phyloP scores from a whole-genome alignment of 140 eudicot genomes.

The Artemisia princeps region DNA sequence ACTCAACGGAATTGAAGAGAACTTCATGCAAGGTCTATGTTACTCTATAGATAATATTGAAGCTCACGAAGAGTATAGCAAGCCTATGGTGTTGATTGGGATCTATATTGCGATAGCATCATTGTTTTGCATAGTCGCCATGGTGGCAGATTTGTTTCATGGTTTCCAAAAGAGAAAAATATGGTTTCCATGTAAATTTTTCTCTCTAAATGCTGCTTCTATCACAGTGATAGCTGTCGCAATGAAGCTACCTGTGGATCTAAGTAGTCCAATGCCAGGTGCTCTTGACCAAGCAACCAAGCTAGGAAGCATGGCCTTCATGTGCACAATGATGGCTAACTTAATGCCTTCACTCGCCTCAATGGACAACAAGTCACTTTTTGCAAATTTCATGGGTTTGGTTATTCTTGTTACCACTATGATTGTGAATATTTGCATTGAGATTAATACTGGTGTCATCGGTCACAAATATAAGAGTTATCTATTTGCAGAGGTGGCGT shows the following conservation, averaged over 20 bases:
- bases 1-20: neutral
- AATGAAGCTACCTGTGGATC: slow-evolving; percentile 29
- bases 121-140: slow-evolving; percentile 4
- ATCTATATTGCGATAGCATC: slow-evolving; percentile 33
- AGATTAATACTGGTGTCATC: slow-evolving; percentile 9
- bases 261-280: slow-evolving; percentile 25
- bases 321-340: slow-evolving; percentile 33
- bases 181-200: slow-evolving; percentile 38
- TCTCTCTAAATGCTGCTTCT: slow-evolving; percentile 27
- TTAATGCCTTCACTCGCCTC: slow-evolving; percentile 31
- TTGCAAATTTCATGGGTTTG: slow-evolving; percentile 33
- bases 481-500: neutral
- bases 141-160: slow-evolving; percentile 2
- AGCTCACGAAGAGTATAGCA: neutral
- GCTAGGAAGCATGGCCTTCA: slow-evolving; percentile 29
- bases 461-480: neutral
- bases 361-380: slow-evolving; percentile 21
- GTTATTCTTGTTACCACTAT: slow-evolving; percentile 29
- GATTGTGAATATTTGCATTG: slow-evolving; percentile 22
- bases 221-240: slow-evolving; percentile 22
- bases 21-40: neutral
- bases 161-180: slow-evolving; percentile 4
- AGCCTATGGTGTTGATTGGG: slow-evolving; percentile 34
- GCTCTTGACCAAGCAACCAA: slow-evolving; percentile 22
- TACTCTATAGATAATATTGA: too few species aligned